Conservation (phyloP, 129 eudicot genomes). For the Glebionis coronaria region DNA sequence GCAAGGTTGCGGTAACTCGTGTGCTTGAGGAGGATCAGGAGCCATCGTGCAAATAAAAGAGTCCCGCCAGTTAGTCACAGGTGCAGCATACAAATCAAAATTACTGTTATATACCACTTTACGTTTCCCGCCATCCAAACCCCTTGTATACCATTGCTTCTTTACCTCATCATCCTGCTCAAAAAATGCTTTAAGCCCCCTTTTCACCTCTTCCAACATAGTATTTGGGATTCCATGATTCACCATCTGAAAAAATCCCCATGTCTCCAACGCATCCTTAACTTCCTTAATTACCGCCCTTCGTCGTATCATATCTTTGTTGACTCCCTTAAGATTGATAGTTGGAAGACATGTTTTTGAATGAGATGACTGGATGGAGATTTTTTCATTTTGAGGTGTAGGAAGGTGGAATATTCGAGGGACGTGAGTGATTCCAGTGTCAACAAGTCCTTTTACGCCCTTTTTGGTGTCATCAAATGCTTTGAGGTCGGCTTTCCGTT, state of each 20-base stretch:
- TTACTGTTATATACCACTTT: conserved; percentile 27
- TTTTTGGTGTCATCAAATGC: no score
- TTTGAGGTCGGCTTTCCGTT: conserved; percentile 18
- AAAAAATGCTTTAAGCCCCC: no score
- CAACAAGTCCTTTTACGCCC: no score
- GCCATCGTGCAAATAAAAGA: conserved; percentile 30
- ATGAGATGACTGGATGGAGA: neutral
- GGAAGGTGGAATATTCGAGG: conserved; percentile 39
- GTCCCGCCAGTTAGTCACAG: conserved; percentile 51
- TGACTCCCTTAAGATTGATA: conserved; percentile 30
- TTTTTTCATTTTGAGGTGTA: conserved; percentile 12
- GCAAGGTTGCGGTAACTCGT: conserved; percentile 52
- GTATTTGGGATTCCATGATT: no score
- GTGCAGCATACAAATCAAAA: no score
- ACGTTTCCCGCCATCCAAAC: neutral
- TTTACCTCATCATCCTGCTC: conserved; percentile 26
- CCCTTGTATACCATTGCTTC: conserved; percentile 31
- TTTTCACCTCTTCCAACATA: no score
- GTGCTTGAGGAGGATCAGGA: conserved; percentile 34
- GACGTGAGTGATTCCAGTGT: neutral
- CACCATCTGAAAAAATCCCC: no score
- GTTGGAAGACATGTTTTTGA: conserved; percentile 28
- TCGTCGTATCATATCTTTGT: neutral
- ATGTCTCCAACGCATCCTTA: no score
- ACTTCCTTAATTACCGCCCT: conserved; percentile 24